Conservation (phyloP, 2,329 filamentous ascomycete species). For the Alternaria sp. region DNA sequence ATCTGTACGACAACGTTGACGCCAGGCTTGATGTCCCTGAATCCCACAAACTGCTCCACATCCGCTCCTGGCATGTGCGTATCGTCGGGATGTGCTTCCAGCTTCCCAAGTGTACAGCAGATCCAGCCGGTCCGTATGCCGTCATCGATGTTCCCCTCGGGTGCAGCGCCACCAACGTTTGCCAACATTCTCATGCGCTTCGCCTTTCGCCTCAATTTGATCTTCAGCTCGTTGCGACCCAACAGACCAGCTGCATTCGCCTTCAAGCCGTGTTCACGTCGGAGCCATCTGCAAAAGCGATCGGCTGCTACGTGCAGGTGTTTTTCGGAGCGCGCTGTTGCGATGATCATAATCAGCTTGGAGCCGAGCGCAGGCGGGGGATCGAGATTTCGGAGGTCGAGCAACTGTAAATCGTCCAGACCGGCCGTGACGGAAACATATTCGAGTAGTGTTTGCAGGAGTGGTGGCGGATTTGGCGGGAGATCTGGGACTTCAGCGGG, state of each 20-base stretch:
- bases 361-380: constrained; percentile 87
- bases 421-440: constrained; percentile 86
- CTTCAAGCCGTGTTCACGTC: constrained; percentile 73
- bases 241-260: constrained; percentile 88
- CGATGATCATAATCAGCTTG: constrained; percentile 91
- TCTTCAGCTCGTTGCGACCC: constrained; percentile 88
- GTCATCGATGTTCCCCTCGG: constrained; percentile 74
- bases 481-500: constrained; percentile 68
- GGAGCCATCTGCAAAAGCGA: constrained; percentile 85
- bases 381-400: constrained; percentile 85
- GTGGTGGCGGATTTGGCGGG: constrained; percentile 73
- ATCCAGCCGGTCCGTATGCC: constrained; percentile 95
- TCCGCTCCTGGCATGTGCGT: constrained; percentile 39
- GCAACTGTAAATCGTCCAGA: constrained; percentile 78
- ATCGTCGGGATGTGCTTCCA: constrained; percentile 63
- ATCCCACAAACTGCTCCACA: constrained; percentile 74
- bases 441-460: constrained; percentile 76
- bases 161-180: constrained; percentile 63
- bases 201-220: constrained; percentile 80
- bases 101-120: constrained; percentile 84
- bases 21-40: constrained; percentile 67
- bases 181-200: constrained; percentile 84
- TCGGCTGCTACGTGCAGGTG: constrained; percentile 92
- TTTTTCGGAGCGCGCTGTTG: constrained; percentile 88
- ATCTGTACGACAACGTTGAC: constrained; percentile 74